These are phyloP conservation scores for Hemisphaericaspora subhashii DNA, from an alignment of 1,139 yeast genomes.

Conservation along the genomic window DNA sequence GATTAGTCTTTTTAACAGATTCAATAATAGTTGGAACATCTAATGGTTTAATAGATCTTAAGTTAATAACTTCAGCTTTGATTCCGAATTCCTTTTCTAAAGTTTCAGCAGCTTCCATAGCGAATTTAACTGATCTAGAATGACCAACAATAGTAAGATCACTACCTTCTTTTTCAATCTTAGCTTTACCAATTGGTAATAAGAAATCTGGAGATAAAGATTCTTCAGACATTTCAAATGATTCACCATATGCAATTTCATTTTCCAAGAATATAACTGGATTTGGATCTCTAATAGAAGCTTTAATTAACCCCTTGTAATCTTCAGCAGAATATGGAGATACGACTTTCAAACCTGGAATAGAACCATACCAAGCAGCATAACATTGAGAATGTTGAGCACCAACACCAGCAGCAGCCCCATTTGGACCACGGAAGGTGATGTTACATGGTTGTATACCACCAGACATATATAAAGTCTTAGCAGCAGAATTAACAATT, in stretches of 20 bases:
- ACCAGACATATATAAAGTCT: slow-evolving; percentile 98
- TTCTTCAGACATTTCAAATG: slow-evolving; percentile 88
- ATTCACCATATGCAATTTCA: slow-evolving; percentile 91
- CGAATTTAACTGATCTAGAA: slow-evolving; percentile 83
- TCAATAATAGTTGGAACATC: slow-evolving; percentile 84
- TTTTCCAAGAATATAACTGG: slow-evolving; percentile 96
- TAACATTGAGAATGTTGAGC: slow-evolving; percentile 99
- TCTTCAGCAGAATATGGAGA: slow-evolving; percentile 97
- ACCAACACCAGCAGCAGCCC: slow-evolving; percentile 99
- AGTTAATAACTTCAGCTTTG: slow-evolving; percentile 89
- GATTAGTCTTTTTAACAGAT: slow-evolving; percentile 95
- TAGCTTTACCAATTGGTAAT: slow-evolving; percentile 93
- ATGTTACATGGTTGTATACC: slow-evolving; percentile 97
- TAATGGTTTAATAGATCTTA: slow-evolving; percentile 96
- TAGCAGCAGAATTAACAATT: slow-evolving; percentile 96
- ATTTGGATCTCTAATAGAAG: slow-evolving; percentile 97
- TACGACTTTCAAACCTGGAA: slow-evolving; percentile 95
- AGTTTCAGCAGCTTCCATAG: slow-evolving; percentile 86
- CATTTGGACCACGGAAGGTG: slow-evolving; percentile 98
- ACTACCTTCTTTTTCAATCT: slow-evolving; percentile 88
- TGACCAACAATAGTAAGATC: slow-evolving; percentile 90
- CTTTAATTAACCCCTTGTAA: slow-evolving; percentile 92
- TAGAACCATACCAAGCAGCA: slow-evolving; percentile 96
- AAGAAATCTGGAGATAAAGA: slow-evolving; percentile 84
- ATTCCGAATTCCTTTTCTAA: slow-evolving; percentile 85